These are phyloP conservation scores for Boletellus ananiceps DNA, from an alignment of 768 basidiomycete species.

Conservation along the genomic window DNA sequence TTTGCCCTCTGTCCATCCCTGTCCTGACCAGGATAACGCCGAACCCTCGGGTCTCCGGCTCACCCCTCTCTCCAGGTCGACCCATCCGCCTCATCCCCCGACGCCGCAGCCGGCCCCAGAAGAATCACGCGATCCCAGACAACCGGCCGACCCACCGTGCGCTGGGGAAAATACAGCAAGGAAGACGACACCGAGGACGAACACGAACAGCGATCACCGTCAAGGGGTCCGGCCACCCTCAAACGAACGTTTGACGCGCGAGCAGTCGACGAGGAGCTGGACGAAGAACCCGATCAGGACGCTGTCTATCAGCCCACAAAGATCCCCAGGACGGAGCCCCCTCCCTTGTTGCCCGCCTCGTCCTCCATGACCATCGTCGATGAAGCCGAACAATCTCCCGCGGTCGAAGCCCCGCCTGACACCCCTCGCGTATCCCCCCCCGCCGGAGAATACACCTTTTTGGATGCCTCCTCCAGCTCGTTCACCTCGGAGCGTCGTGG, in stretches of 20 bases:
- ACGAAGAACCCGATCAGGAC: slow-evolving; percentile 27
- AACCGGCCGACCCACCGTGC: slow-evolving; percentile 30
- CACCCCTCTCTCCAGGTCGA: slow-evolving; percentile 24
- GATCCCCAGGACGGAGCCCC: slow-evolving; percentile 27
- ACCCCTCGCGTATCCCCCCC: slow-evolving; percentile 23
- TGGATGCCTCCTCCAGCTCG: slow-evolving; percentile 34
- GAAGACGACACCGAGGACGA: slow-evolving; percentile 29
- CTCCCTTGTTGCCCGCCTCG: slow-evolving; percentile 21
- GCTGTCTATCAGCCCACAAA: slow-evolving; percentile 19
- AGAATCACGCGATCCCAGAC: slow-evolving; percentile 34
- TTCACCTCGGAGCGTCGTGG: slow-evolving; percentile 39
- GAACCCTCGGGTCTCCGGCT: slow-evolving; percentile 24
- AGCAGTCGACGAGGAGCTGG: slow-evolving; percentile 33
- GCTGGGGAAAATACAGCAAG: slow-evolving; percentile 31
- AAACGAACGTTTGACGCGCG: slow-evolving; percentile 34
- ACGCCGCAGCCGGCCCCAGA: slow-evolving; percentile 21
- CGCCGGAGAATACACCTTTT: slow-evolving; percentile 32
- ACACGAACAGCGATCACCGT: slow-evolving; percentile 13
- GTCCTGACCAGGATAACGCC: slow-evolving; percentile 27
- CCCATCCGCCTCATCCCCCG: slow-evolving; percentile 16
- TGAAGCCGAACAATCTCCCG: slow-evolving; percentile 12
- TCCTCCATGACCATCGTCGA: slow-evolving; percentile 30
- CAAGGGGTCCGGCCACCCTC: slow-evolving; percentile 20
- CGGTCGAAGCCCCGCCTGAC: slow-evolving; percentile 4
- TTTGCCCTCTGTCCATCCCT: slow-evolving; percentile 29